phyloP scores from a whole-genome alignment of 2,329 filamentous ascomycete genomes.

The Curvularia sp. region DNA sequence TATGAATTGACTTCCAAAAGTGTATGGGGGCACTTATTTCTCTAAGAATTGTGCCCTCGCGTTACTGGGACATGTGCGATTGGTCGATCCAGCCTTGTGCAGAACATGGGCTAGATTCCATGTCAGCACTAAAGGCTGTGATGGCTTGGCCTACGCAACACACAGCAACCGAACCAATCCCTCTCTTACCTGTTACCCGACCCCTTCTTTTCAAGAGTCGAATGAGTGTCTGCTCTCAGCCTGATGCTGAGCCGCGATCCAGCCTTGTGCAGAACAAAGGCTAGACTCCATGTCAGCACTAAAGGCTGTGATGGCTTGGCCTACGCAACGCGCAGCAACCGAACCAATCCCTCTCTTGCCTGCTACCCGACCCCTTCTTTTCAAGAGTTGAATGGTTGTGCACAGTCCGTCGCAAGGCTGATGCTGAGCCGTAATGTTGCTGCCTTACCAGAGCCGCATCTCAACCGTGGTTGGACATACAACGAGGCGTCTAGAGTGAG shows the following conservation, averaged over 20 bases:
- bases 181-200: background rate
- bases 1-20: too few species aligned
- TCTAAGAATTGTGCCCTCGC: background rate
- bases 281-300: too few species aligned
- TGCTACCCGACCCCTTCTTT: background rate
- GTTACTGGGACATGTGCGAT: background rate
- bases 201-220: background rate
- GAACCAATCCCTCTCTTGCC: background rate
- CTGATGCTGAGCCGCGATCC: too few species aligned
- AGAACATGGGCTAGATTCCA: background rate
- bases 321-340: background rate
- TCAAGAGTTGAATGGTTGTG: background rate
- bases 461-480: too few species aligned
- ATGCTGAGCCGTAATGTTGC: background rate
- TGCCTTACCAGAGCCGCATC: too few species aligned
- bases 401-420: too few species aligned
- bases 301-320: too few species aligned
- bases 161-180: background rate
- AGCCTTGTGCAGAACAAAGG: too few species aligned
- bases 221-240: too few species aligned
- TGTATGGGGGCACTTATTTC: background rate
- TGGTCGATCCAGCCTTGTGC: background rate
- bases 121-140: background rate
- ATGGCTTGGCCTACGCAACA: too few species aligned
- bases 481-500: too few species aligned